Conservation (phyloP, 2,329 filamentous ascomycete species). For the Alternaria viburni region DNA sequence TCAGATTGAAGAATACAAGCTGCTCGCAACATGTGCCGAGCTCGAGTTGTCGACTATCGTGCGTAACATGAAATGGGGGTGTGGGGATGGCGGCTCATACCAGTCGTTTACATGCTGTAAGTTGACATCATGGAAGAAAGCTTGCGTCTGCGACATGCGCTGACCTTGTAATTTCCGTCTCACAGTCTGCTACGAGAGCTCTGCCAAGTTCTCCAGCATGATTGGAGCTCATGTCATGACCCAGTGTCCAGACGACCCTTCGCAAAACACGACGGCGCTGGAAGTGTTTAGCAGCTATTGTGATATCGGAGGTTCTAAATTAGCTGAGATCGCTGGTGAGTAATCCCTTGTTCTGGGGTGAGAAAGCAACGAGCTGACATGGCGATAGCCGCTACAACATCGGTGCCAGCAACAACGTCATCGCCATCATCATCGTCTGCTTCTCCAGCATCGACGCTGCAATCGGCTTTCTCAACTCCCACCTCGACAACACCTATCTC, state of each 20-base stretch:
- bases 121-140: background rate
- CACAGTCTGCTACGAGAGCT: constrained; percentile 1
- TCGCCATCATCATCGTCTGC: background rate
- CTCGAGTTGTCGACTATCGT: background rate
- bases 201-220: constrained; percentile 5
- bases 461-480: background rate
- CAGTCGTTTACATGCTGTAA: background rate
- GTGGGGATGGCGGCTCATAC: background rate
- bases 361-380: background rate
- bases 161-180: background rate
- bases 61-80: background rate
- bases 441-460: background rate
- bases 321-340: background rate
- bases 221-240: background rate
- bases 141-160: background rate
- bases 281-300: background rate
- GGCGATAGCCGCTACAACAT: background rate
- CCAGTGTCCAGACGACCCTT: background rate
- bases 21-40: background rate
- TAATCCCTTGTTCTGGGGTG: too few relatives aligned
- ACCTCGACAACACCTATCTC: background rate
- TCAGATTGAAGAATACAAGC: background rate
- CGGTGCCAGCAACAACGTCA: background rate
- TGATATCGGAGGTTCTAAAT: background rate
- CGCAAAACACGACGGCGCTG: background rate